A percentile compares a stretch with the other conserved stretches of the same genome.
phyloP scores from a whole-genome alignment of 2,329 filamentous ascomycete genomes.

The Cryphonectria carpinicola region DNA sequence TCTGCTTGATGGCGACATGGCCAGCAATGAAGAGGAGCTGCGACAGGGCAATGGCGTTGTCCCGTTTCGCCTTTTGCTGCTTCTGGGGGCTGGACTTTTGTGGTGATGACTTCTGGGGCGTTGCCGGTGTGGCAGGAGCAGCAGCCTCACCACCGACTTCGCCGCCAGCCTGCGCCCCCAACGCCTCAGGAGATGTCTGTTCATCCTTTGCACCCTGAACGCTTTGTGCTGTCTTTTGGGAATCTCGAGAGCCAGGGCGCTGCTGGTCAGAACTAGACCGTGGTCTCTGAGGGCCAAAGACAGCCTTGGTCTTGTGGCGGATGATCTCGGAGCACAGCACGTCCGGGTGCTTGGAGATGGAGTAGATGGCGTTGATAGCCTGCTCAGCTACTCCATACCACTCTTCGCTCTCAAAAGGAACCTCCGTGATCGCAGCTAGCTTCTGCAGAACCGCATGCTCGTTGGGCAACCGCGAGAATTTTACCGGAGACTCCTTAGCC shows the following conservation, averaged over 20 bases:
- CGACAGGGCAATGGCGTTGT: conserved; percentile 76
- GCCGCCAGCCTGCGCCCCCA: conserved; percentile 22
- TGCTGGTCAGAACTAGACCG: conserved; percentile 46
- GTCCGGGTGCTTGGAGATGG: conserved; percentile 91
- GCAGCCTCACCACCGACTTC: conserved; percentile 32
- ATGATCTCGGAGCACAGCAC: conserved; percentile 90
- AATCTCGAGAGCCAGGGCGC: conserved; percentile 25
- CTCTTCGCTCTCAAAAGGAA: conserved; percentile 87
- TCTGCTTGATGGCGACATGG: conserved; percentile 97
- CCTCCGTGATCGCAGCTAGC: conserved; percentile 82
- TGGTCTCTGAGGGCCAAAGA: conserved; percentile 60
- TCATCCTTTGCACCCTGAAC: conserved; percentile 39
- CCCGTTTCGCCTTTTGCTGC: conserved; percentile 54
- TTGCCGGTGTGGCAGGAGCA: conserved; percentile 18
- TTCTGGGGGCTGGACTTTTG: conserved; percentile 14
- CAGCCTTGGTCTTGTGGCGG: conserved; percentile 79
- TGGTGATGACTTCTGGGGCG: conserved; percentile 30
- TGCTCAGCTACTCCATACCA: conserved; percentile 97
- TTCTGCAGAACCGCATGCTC: conserved; percentile 85
- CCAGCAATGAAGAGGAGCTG: conserved; percentile 94
- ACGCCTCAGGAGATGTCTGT: conserved; percentile 32
- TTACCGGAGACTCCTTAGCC: conserved; percentile 70
- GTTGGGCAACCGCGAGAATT: conserved; percentile 81
- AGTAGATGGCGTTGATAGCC: conserved; percentile 93
- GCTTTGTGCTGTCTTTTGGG: conserved; percentile 35